Percentiles rank a stretch among this genome's conserved stretches.
Evolutionary conservation across 176 grass and related monocot genomes (phyloP).

Genomic region (Eragrostis curvula): DNA sequence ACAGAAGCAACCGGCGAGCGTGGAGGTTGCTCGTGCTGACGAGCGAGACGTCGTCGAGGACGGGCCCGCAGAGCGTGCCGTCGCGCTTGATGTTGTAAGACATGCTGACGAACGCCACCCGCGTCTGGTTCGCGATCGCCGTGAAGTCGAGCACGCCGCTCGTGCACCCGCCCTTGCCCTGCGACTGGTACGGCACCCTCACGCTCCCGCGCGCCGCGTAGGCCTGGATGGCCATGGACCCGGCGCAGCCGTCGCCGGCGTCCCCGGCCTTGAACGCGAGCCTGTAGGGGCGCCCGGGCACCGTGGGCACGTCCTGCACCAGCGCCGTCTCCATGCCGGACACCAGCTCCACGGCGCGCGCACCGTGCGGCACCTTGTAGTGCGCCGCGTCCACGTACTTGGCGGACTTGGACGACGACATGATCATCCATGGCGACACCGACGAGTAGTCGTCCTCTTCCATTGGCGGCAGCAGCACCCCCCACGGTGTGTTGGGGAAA

Average conservation of each 20-base stretch:
- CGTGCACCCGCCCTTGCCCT: constrained; percentile 48
- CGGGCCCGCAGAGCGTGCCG: constrained; percentile 64
- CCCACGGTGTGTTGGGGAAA: constrained; percentile 44
- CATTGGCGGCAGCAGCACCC: constrained; percentile 70
- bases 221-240: constrained; percentile 53
- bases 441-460: constrained; percentile 65
- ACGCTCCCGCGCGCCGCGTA: constrained; percentile 34
- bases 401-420: constrained; percentile 53
- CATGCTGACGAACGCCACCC: constrained; percentile 55
- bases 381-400: constrained; percentile 74
- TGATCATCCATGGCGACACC: constrained; percentile 52
- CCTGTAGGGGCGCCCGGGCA: constrained; percentile 36
- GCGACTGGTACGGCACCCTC: constrained; percentile 50
- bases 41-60: constrained; percentile 56
- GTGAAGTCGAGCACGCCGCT: constrained; percentile 53
- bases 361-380: constrained; percentile 56
- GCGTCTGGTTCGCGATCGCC: constrained; percentile 43
- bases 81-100: constrained; percentile 52
- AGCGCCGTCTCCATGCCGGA: constrained; percentile 61
- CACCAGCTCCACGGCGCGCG: constrained; percentile 67
- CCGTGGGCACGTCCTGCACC: constrained; percentile 59
- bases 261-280: constrained; percentile 63
- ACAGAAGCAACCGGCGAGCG: constrained; percentile 27
- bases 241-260: constrained; percentile 51
- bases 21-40: constrained; percentile 15